A percentile compares a stretch with the other conserved stretches of the same genome.
Evolutionary conservation across 2,329 filamentous ascomycete genomes (phyloP).

Genomic region (Botrytis squamosa): DNA sequence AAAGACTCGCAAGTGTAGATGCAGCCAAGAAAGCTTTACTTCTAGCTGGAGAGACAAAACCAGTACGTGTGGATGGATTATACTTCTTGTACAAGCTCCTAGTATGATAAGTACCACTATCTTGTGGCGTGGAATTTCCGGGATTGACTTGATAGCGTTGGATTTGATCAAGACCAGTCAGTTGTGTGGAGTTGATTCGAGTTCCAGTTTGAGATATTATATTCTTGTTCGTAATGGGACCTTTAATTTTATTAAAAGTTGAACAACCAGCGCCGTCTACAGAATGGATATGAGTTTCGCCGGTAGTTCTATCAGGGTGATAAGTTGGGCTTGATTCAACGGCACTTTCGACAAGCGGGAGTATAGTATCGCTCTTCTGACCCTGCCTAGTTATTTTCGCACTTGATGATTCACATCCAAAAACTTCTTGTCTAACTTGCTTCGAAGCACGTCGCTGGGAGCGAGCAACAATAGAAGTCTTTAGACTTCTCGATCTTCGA

Average conservation of each 20-base stretch:
- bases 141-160: conserved; percentile 26
- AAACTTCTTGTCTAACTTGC: conserved; percentile 29
- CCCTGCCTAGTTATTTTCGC: not conserved
- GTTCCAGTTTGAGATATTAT: not conserved
- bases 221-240: conserved; percentile 11
- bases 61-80: conserved; percentile 4
- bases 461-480: conserved; percentile 19
- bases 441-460: conserved; percentile 27
- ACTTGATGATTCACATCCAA: conserved; percentile 28
- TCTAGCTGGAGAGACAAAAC: not conserved
- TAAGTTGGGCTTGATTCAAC: not conserved
- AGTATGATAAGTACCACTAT: conserved; percentile 27
- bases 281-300: conserved; percentile 12
- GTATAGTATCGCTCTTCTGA: not conserved
- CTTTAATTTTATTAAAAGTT: conserved; percentile 19
- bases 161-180: conserved; percentile 20
- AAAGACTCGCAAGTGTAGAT: conserved; percentile 21
- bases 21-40: conserved; percentile 20
- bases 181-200: not conserved
- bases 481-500: conserved; percentile 23
- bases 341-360: not conserved
- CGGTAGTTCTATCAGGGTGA: not conserved
- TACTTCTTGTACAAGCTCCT: conserved; percentile 27
- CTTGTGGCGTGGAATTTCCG: not conserved
- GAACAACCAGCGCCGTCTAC: conserved; percentile 30